Evolutionary conservation across 495 filamentous ascomycete genomes (phyloP).

Genomic region (Penicillium nucicola): DNA sequence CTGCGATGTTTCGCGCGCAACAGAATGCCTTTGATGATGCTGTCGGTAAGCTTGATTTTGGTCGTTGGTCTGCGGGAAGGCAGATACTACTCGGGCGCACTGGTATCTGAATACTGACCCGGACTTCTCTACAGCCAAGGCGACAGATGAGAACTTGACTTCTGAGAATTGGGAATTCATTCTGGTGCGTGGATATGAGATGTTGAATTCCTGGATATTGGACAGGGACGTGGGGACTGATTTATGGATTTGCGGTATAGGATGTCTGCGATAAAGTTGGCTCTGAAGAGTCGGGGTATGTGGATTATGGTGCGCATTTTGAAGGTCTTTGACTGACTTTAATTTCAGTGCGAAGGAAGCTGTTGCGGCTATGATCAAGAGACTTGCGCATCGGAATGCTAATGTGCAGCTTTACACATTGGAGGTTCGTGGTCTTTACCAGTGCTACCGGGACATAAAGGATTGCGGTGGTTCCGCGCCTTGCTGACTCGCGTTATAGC

Average conservation of each 20-base stretch:
- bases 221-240: neutral
- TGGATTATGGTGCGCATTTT: neutral
- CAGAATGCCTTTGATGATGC: conserved; percentile 79
- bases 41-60: conserved; percentile 56
- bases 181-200: conserved; percentile 51
- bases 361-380: conserved; percentile 91
- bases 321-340: conserved; percentile 16
- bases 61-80: neutral
- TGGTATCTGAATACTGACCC: conserved; percentile 19
- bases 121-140: conserved; percentile 67
- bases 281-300: conserved; percentile 61
- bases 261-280: conserved; percentile 95
- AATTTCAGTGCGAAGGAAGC: conserved; percentile 73
- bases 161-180: conserved; percentile 99
- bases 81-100: neutral
- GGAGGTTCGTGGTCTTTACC: conserved; percentile 57
- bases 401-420: conserved; percentile 99
- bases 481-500: conserved; percentile 32
- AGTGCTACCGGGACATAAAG: neutral
- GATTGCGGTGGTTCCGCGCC: neutral
- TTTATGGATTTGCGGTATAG: conserved; percentile 26
- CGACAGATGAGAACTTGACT: conserved; percentile 97
- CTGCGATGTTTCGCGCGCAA: conserved; percentile 73
- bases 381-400: conserved; percentile 93
- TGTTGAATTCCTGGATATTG: neutral